phyloP scores from a whole-genome alignment of 768 basidiomycete species.

The Galerina sulciceps region DNA sequence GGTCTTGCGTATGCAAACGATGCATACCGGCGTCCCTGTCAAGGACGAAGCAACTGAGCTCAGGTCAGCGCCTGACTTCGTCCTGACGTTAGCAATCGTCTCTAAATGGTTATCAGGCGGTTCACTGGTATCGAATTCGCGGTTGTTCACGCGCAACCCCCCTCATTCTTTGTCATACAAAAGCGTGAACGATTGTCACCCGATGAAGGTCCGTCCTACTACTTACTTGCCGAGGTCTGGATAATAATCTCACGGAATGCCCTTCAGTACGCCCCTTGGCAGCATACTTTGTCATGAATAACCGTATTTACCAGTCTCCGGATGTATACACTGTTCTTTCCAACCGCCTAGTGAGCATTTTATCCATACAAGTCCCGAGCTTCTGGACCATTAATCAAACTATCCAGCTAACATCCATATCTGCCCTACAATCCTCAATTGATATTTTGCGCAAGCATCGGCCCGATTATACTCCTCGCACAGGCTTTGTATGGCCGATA shows the following conservation, averaged over 20 bases:
- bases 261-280: conserved; percentile 72
- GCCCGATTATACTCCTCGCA: conserved; percentile 83
- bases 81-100: neutral
- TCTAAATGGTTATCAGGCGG: conserved; percentile 51
- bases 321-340: conserved; percentile 84
- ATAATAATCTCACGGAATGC: conserved; percentile 10
- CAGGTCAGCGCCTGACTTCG: conserved; percentile 51
- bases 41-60: conserved; percentile 86
- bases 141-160: conserved; percentile 78
- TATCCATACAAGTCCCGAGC: conserved; percentile 2
- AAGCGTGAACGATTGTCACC: conserved; percentile 86
- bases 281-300: conserved; percentile 88
- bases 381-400: conserved; percentile 2
- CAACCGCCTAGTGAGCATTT: conserved; percentile 75
- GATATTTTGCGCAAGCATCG: conserved; percentile 72
- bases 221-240: conserved; percentile 2
- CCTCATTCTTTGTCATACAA: conserved; percentile 86
- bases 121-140: conserved; percentile 90
- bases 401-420: conserved; percentile 66
- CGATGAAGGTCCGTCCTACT: conserved; percentile 66
- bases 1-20: conserved; percentile 91
- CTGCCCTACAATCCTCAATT: conserved; percentile 76
- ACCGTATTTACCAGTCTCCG: conserved; percentile 87
- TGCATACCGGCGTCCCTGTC: conserved; percentile 78
- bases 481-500: conserved; percentile 87